These are phyloP conservation scores for Penicillium digitatum DNA, from an alignment of 2,329 filamentous ascomycete species.

Conservation along the genomic window DNA sequence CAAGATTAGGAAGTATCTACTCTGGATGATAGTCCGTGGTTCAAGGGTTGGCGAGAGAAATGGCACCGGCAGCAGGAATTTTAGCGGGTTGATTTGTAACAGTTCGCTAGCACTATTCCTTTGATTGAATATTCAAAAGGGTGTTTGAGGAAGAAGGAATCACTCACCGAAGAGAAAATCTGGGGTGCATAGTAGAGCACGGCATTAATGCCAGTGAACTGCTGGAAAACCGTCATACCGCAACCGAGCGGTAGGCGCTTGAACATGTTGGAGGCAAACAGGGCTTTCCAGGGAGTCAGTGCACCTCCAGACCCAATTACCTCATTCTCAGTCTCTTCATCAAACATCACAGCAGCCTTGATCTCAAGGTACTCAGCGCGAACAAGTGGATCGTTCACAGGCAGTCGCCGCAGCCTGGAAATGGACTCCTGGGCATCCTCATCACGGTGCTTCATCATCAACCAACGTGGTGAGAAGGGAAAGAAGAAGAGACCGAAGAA, in stretches of 20 bases:
- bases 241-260: constrained; percentile 26
- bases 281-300: constrained; percentile 26
- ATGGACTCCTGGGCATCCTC: constrained; percentile 62
- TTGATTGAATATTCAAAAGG: neutral
- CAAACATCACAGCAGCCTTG: constrained; percentile 72
- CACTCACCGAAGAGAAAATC: constrained; percentile 18
- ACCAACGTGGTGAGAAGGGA: constrained; percentile 74
- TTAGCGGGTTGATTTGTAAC: constrained; percentile 26
- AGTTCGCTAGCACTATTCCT: neutral
- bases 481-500: constrained; percentile 73
- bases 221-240: constrained; percentile 40
- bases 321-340: constrained; percentile 65
- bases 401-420: constrained; percentile 59
- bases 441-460: constrained; percentile 66
- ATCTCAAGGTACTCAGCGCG: constrained; percentile 79
- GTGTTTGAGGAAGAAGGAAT: neutral
- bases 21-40: constrained; percentile 71
- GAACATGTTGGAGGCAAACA: constrained; percentile 29
- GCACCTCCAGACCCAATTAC: constrained; percentile 15
- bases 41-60: constrained; percentile 70
- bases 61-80: constrained; percentile 65
- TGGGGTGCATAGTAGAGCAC: constrained; percentile 40
- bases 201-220: constrained; percentile 51
- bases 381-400: constrained; percentile 62
- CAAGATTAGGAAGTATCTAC: constrained; percentile 64